Evolutionary conservation across 2,329 filamentous ascomycete genomes (phyloP), one percentile per base, ranked within the genome.

Genomic region (Decorospora gaudefroyi): DNA sequence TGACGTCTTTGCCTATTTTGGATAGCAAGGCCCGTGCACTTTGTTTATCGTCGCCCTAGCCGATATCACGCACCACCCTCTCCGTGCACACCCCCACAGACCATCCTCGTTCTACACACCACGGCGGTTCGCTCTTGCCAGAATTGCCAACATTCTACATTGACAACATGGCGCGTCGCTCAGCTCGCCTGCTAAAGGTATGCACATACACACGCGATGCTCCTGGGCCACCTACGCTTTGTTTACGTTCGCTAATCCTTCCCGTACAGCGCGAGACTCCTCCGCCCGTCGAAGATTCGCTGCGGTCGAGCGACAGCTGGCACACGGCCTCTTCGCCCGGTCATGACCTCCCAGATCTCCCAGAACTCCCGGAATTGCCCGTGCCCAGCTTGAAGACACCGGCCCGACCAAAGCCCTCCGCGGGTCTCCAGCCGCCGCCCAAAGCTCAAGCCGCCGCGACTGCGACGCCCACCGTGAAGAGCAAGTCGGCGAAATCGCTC

Each of bases 381-480:
- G 54, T 55, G 27, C 42, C 52, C 25, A 13, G 31, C 53, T 53
- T 51, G 34, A 59, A 57, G 49, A 64, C 58, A 13, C 60, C 59
- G 21, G 28, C 35, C 25, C 35, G 30, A 13, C 46, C 57, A 28
- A 66, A 65, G 48, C 42, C 52, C 26, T 42, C 26, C 6, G 50
- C 40, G 22, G 49, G 44, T 26, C 36, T 38, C 29, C 40, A 56
- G 39, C 46, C 58, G 9, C 40, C 47, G 64, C 58, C 62, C 15
- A 57, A 59, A 13, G 53, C 63, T 9, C 55, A 61, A 33, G 36
- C 32, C 13, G 19, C 22, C 11, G 9, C 38, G 12, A 42, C 32
- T n/a, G 49, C 60, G 17, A 57, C 64, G 8, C 61, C 59, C 32
- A 69, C 73, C 9, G 88, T 89, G 3, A 62, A 58, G 46, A 61